Base-by-base conservation (phyloP, 495 filamentous ascomycete species). In the Aspergillus sclerotioniger region DNA sequence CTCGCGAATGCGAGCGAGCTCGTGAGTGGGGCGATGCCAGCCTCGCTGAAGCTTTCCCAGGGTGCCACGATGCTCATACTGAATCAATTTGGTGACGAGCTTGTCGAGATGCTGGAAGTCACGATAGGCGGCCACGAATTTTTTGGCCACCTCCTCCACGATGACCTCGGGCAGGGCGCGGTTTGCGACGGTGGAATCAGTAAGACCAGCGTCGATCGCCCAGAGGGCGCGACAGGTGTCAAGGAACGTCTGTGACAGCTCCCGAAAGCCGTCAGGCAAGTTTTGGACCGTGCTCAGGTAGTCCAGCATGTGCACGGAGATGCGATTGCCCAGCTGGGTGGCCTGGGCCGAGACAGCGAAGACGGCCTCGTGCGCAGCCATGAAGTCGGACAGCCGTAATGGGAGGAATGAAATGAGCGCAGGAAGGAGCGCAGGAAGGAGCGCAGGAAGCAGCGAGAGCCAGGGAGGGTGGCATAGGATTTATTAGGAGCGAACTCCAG, bases 221-320 rank as follows among this genome's bases (percentile, higher is more conserved):
- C 77, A 80, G 39, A 83, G 64, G 21, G 74, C 71, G 37, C 77
- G 76, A 62, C 76, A 79, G 35, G 77, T 78, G 47, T 82, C 78
- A 16, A 83, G 69, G 55, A 82, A 83, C 43, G 77, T 75, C 32
- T 73, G 70, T 0, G 80, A 77, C 6, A 83, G 67, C n/a, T 74
- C 66, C 46, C 76, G 71, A 62, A 82, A 80, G 20, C 76, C 75
- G 51, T 71, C 59, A 0, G 74, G 72, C 29, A 72, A 71, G 19
- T 72, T 63, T 45, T 78, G 73, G 32, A 70, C 70, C 6, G 78
- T 75, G 44, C 73, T 80, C 19, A 84, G 71, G 58, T 81, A 82
- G 58, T 84, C 80, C 41, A 84, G 75, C 72, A 82, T 80, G 58
- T 76, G 81, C 17, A 84, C 75, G 1, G 81, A 75, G 58, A 81